Base-by-base conservation (phyloP, 148 eudicot species). In the Talinum fruticosum region DNA sequence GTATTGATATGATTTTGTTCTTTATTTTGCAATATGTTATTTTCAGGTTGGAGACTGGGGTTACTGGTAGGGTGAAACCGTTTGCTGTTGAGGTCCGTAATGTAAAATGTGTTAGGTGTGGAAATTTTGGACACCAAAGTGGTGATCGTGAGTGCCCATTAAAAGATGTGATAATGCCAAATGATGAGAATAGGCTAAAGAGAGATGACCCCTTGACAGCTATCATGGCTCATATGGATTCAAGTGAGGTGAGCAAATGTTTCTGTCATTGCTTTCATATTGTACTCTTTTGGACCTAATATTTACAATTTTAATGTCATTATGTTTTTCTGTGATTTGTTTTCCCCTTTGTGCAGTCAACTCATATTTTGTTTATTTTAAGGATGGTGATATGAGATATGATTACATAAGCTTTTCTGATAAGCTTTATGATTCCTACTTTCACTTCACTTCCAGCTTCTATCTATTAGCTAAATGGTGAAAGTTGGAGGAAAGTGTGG, bases 141-240 rank as follows among this genome's bases (percentile, higher is more conserved):
- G 99, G 99, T 81, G 99, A 96, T 83, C 91, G 99, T 71, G 99
- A 96, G 72, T 96, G 99, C 77, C 97, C 99, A 30, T 66, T 96
- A 84, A 96, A 90, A 82, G 99, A 96, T 84, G 87, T 83, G 33
- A 91, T 96, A 81, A 96, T 93, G 99, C 99, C 98, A 68, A 93
- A 85, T 87, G 99, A 96, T 74, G 98, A 96, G 86, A 96, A 79
- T 85, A 90, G 99, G 75, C 82, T 93, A 73, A 93, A 96, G 83
- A 86, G 98, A 82, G 95, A 96, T 82, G 99, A 96, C 74, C 99
- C 99, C 73, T 87, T 96, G 86, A 96, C 97, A 10, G 88, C 94
- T 72, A 93, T 96, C 72, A 78, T 77, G 77, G 99, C 95, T 26
- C 98, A 93, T 59, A 85, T 96, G 79, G 95, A 93, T 75, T 45